These are phyloP conservation scores for Pestalotiopsis sp. DNA, from an alignment of 2,329 filamentous ascomycete species.

Conservation along the genomic window DNA sequence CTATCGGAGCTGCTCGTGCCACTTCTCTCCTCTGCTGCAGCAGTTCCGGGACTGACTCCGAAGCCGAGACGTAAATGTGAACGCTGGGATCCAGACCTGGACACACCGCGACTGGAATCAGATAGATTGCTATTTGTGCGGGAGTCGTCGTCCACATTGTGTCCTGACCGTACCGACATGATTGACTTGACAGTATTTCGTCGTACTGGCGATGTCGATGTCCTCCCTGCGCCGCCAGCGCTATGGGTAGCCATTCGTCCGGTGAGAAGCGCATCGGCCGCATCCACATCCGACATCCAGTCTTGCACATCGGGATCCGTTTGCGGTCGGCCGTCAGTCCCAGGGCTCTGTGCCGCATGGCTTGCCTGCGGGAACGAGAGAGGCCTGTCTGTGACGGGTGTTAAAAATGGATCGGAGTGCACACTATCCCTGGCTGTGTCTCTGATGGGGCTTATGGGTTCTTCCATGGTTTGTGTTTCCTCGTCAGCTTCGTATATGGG, in stretches of 20 bases:
- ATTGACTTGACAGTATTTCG: conserved; percentile 18
- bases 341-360: conserved; percentile 40
- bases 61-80: conserved; percentile 37
- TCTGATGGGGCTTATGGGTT: conserved; percentile 26
- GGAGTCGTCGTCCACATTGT: conserved; percentile 46
- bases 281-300: conserved; percentile 61
- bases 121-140: conserved; percentile 61
- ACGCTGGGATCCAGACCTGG: conserved; percentile 40
- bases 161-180: conserved; percentile 28
- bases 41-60: conserved; percentile 32
- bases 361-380: conserved; percentile 33
- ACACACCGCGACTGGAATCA: conserved; percentile 53
- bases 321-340: conserved; percentile 39
- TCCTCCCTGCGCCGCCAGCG: conserved; percentile 21
- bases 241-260: conserved; percentile 42
- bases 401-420: conserved; percentile 54
- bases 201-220: conserved; percentile 19
- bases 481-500: conserved; percentile 64
- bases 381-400: conserved; percentile 37
- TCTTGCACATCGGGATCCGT: conserved; percentile 58
- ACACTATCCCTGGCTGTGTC: conserved; percentile 24
- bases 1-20: conserved; percentile 38
- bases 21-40: conserved; percentile 29
- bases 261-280: conserved; percentile 54
- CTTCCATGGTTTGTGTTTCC: conserved; percentile 34